phyloP scores from a whole-genome alignment of 2,329 filamentous ascomycete species.

The Aureobasidium sp. region DNA sequence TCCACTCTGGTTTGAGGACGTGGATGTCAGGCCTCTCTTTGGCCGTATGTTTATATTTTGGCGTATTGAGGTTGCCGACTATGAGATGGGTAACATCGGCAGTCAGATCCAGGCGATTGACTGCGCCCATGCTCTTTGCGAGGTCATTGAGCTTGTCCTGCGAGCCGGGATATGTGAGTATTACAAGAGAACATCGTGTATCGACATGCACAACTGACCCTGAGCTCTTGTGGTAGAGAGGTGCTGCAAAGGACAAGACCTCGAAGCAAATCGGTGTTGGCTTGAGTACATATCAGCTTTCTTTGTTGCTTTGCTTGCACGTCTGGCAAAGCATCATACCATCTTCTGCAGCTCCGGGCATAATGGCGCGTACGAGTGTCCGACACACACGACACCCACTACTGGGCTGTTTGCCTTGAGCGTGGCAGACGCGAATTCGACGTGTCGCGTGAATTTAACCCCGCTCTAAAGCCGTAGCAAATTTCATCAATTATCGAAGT shows the following conservation, averaged over 20 bases:
- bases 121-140: constrained; percentile 74
- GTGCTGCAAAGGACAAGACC: constrained; percentile 12
- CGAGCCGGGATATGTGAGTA: background rate
- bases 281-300: background rate
- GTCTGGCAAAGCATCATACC: background rate
- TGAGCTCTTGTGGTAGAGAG: constrained; percentile 4
- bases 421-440: constrained; percentile 1
- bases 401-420: background rate
- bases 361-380: background rate
- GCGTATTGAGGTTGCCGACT: constrained; percentile 79
- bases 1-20: constrained; percentile 75
- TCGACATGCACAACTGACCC: background rate
- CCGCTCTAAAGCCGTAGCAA: no score
- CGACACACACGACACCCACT: background rate
- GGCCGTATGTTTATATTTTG: constrained; percentile 93
- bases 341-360: constrained; percentile 7
- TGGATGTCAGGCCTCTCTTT: constrained; percentile 79
- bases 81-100: constrained; percentile 92
- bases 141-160: constrained; percentile 41
- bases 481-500: no score
- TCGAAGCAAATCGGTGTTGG: background rate
- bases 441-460: no score
- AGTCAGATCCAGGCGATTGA: constrained; percentile 87
- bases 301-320: background rate
- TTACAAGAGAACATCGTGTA: background rate